A percentile compares a stretch with the other conserved stretches of the same genome.
Evolutionary conservation across 257 asterid genomes (phyloP).

Genomic region (Ligustrum vulgare): DNA sequence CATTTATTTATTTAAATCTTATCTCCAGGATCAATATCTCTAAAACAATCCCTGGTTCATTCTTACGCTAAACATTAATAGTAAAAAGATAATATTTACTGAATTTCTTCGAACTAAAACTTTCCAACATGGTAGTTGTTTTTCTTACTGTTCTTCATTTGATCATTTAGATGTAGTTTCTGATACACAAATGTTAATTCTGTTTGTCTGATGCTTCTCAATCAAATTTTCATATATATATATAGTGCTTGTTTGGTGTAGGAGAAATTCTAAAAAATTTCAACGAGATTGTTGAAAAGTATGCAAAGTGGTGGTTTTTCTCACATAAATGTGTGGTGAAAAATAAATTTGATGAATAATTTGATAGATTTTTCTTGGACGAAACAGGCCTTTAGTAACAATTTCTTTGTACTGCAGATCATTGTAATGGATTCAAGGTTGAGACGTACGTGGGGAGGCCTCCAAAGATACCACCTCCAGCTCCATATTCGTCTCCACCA

Average conservation of each 20-base stretch:
- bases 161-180: not conserved
- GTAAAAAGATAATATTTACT: not conserved
- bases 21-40: not conserved
- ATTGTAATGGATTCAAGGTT: not conserved
- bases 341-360: too few species aligned
- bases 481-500: not conserved
- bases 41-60: too few species aligned
- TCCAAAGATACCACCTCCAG: not conserved
- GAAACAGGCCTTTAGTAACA: not conserved
- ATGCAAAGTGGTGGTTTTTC: too few species aligned
- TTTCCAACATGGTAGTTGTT: not conserved
- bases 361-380: too few species aligned
- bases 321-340: too few species aligned
- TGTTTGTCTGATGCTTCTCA: not conserved
- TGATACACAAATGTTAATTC: not conserved
- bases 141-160: not conserved
- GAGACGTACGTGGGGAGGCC: not conserved
- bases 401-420: not conserved
- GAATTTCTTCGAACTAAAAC: not conserved
- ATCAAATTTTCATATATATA: not conserved
- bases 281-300: too few species aligned
- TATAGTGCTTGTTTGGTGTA: too few species aligned
- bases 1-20: not conserved
- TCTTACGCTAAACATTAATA: not conserved
- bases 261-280: too few species aligned